A percentile compares a stretch with the other conserved stretches of the same genome.
Evolutionary conservation across 2,329 filamentous ascomycete genomes (phyloP).

Genomic region (Alternaria sp.): DNA sequence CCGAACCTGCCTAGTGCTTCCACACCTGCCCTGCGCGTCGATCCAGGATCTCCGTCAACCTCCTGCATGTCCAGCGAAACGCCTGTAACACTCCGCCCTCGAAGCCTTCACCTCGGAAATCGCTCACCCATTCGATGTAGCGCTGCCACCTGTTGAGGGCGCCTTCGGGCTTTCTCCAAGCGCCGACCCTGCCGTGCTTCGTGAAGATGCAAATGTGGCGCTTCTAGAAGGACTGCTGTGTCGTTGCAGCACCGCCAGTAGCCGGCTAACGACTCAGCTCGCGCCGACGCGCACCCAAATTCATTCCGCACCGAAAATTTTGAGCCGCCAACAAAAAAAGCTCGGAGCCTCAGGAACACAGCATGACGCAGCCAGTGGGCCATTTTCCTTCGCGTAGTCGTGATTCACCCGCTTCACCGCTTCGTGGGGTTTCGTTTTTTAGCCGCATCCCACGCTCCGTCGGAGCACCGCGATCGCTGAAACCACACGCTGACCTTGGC

Average conservation of each 20-base stretch:
- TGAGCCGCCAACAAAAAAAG: constrained; percentile 20
- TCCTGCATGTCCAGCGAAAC: constrained; percentile 21
- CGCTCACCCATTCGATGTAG: constrained; percentile 12
- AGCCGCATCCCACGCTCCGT: constrained; percentile 33
- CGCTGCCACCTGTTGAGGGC: constrained; percentile 24
- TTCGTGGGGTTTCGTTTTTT: constrained; percentile 34
- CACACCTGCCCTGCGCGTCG: constrained; percentile 28
- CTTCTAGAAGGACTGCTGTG: constrained; percentile 23
- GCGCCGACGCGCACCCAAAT: constrained; percentile 22
- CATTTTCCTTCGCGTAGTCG: constrained; percentile 7
- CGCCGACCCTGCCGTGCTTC: constrained; percentile 8
- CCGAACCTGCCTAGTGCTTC: constrained; percentile 26
- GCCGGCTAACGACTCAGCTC: constrained; percentile 32
- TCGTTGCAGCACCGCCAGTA: constrained; percentile 24
- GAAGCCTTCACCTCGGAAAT: constrained; percentile 12
- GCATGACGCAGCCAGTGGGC: constrained; percentile 34
- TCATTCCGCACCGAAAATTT: constrained; percentile 21
- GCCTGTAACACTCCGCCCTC: constrained; percentile 19
- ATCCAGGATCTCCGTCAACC: constrained; percentile 25
- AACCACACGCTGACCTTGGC: constrained; percentile 14
- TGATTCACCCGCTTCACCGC: constrained; percentile 40
- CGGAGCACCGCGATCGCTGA: constrained; percentile 8
- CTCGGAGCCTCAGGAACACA: constrained; percentile 21
- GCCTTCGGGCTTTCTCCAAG: constrained; percentile 12
- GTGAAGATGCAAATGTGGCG: constrained; percentile 22